Conservation (phyloP, 192 early-diverging fungal genomes). For the Mortierella hygrophila region DNA sequence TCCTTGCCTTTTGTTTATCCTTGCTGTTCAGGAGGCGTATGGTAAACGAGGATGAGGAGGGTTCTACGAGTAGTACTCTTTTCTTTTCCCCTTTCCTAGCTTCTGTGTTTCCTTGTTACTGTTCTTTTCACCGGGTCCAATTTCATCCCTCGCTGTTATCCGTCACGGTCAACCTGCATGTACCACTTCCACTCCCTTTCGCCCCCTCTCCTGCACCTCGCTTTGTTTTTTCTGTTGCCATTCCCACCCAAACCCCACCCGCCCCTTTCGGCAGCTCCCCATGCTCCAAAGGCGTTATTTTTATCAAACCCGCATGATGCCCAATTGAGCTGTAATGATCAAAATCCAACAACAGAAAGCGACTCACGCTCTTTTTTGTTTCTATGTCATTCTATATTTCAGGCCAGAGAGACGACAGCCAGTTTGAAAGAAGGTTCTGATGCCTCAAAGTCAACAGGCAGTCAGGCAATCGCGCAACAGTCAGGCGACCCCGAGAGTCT, state of each 20-base stretch:
- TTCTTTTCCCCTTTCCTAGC: too few species aligned
- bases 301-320: not conserved
- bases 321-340: conserved; percentile 6
- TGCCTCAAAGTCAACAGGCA: conserved; percentile 11
- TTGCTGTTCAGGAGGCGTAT: not conserved
- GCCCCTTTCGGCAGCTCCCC: not conserved
- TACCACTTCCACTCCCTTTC: not conserved
- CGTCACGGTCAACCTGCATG: not conserved
- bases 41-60: not conserved
- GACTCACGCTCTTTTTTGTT: not conserved
- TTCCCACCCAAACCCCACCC: not conserved
- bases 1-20: not conserved
- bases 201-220: not conserved
- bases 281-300: not conserved
- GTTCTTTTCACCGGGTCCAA: not conserved
- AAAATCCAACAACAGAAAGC: not conserved
- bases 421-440: conserved; percentile 24
- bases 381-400: not conserved
- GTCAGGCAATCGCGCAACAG: not conserved
- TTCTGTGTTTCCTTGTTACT: not conserved
- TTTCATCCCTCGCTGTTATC: not conserved
- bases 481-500: conserved; percentile 36
- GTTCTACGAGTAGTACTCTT: not conserved
- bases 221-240: not conserved
- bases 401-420: conserved; percentile 50